Conservation (phyloP, 2,329 filamentous ascomycete species). For the Blastomyces gilchristii region DNA sequence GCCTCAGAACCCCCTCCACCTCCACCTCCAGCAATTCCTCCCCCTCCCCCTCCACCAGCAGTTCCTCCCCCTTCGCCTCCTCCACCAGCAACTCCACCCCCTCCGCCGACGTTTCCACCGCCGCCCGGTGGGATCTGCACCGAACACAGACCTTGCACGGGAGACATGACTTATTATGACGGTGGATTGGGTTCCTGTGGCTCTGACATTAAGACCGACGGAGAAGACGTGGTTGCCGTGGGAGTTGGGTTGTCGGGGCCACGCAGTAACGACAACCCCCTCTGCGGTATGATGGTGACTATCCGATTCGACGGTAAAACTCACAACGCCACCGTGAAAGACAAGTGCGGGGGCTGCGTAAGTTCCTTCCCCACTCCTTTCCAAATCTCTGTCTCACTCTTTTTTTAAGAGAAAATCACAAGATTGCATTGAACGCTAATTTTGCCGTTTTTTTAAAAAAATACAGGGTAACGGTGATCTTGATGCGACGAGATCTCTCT, state of each 20-base stretch:
- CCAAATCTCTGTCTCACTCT: conserved; percentile 21
- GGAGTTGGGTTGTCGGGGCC: conserved; percentile 53
- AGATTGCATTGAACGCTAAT: not conserved
- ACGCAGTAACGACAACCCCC: conserved; percentile 55
- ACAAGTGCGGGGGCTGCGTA: conserved; percentile 66
- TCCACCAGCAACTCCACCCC: conserved; percentile 10
- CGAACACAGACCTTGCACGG: conserved; percentile 30
- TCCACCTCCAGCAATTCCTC: not conserved
- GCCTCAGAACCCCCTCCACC: no score
- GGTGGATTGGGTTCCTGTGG: conserved; percentile 62
- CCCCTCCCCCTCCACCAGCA: conserved; percentile 6
- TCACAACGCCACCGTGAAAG: conserved; percentile 50
- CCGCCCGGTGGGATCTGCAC: conserved; percentile 20
- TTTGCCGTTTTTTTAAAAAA: conserved; percentile 13
- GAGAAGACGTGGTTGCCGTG: conserved; percentile 58
- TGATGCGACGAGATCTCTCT: conserved; percentile 27
- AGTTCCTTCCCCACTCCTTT: conserved; percentile 48
- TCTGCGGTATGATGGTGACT: conserved; percentile 59
- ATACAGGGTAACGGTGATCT: conserved; percentile 15
- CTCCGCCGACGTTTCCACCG: conserved; percentile 9
- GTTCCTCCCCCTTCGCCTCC: conserved; percentile 3
- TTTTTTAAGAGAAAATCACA: conserved; percentile 29
- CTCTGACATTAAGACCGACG: conserved; percentile 45
- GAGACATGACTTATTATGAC: conserved; percentile 66
- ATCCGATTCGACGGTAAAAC: conserved; percentile 52